These are phyloP conservation scores for Penstemon davidsonii DNA, from an alignment of 257 asterid species.

Conservation along the genomic window DNA sequence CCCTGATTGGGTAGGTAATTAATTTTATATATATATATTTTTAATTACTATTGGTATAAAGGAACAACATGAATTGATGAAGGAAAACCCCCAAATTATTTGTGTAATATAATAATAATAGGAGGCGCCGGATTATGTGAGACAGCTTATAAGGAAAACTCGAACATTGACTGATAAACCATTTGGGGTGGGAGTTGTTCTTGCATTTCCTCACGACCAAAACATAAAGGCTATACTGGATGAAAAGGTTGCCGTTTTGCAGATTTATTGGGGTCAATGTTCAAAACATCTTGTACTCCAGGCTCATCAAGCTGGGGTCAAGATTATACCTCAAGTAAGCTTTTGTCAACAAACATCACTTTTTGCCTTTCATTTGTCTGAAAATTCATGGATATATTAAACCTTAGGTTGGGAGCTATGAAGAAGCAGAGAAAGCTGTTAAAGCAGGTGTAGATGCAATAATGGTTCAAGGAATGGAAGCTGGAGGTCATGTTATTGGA, in stretches of 20 bases:
- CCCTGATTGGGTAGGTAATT: conserved; percentile 59
- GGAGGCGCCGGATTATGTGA: conserved; percentile 71
- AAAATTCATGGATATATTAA: too few relatives aligned
- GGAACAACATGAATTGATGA: too few relatives aligned
- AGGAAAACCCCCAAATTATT: not conserved
- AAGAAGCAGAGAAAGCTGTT: conserved; percentile 65
- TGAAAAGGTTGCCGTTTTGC: conserved; percentile 77
- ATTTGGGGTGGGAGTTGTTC: conserved; percentile 75
- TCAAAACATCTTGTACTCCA: conserved; percentile 55
- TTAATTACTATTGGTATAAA: too few relatives aligned
- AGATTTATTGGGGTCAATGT: conserved; percentile 84
- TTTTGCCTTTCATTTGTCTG: too few relatives aligned
- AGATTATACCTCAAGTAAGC: conserved; percentile 72
- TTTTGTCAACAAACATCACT: not conserved
- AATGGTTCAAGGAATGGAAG: conserved; percentile 82
- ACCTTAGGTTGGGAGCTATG: conserved; percentile 66
- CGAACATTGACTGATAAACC: conserved; percentile 72
- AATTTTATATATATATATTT: too few relatives aligned
- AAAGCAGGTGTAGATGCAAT: conserved; percentile 74
- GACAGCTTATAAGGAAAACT: conserved; percentile 68
- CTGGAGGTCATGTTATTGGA: conserved; percentile 86
- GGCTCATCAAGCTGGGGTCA: conserved; percentile 78
- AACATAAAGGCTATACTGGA: conserved; percentile 71
- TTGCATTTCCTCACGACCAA: conserved; percentile 81
- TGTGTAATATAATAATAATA: conserved; percentile 27